Evolutionary conservation across 2,329 filamentous ascomycete genomes (phyloP), one percentile per base, ranked within the genome.

Genomic region (Colletotrichum sp.): DNA sequence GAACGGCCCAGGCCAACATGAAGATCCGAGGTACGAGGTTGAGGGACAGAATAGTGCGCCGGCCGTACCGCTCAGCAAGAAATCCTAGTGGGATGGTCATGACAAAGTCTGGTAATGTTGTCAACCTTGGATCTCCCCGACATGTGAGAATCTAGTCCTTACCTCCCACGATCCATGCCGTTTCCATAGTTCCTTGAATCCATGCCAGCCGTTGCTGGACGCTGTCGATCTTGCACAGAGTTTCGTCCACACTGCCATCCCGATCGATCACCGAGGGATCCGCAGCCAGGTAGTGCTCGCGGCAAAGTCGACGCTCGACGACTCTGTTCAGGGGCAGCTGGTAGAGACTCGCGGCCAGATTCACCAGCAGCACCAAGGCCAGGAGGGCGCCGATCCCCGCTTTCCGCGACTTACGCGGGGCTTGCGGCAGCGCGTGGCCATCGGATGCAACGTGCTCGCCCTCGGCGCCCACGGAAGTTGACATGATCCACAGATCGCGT

Each of bases 161-260:
- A 87, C 86, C 87, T 65, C 88, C 88, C 8, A 85, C 84, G n/a
- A 89, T 85, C 87, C 87, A 89, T 1, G 84, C 78, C 2, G 86
- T 88, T 67, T 89, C 88, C 84, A 88, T 87, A 6, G 80, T 80
- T 1, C 90, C 90, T 73, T 90, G 88, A 6, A 91, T 83, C 83
- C 87, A 87, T 4, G 89, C 90, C 10, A 92, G 82, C 18, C 83
- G 82, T 70, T 87, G 83, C 79, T 91, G 90, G 7, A 92, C 84
- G 15, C 79, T 80, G 72, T 90, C 85, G 12, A 89, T 79, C 79
- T 92, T 92, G 81, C 90, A 92, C 5, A 90, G 79, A 73, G 84
- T 81, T 80, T 92, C 90, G 2, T 86, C 84, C 3, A 92, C 81
- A 26, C 81, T 81, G 6, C 87, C 87, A 67, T 84, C 83, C 0